These are phyloP conservation scores for Solanum bulbocastanum DNA, from an alignment of 257 asterid genomes.

Conservation along the genomic window DNA sequence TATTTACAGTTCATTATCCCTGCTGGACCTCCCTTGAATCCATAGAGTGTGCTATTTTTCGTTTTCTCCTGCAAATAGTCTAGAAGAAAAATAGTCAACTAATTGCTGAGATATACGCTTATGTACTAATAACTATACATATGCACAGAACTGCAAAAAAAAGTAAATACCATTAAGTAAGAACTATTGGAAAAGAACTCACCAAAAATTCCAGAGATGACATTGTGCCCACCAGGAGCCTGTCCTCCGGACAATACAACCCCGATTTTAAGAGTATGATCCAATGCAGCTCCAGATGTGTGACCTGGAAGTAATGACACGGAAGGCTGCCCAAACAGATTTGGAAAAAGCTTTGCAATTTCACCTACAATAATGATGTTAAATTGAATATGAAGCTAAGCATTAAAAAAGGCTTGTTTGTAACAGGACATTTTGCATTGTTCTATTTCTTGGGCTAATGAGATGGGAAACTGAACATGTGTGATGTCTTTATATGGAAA, in stretches of 20 bases:
- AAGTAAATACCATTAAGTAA: not conserved
- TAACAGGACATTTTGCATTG: not conserved
- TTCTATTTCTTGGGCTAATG: not conserved
- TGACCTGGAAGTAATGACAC: slow-evolving; percentile 55
- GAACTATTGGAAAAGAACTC: not conserved
- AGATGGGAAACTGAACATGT: not conserved
- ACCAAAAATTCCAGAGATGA: slow-evolving; percentile 93
- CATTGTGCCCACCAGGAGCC: slow-evolving; percentile 99
- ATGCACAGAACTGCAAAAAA: not conserved
- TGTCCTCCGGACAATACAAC: slow-evolving; percentile 96
- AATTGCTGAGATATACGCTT: not conserved
- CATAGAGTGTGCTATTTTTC: slow-evolving; percentile 81
- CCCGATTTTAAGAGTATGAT: slow-evolving; percentile 58
- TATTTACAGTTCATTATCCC: slow-evolving; percentile 95
- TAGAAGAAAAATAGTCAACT: slow-evolving; percentile 3
- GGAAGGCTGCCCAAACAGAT: slow-evolving; percentile 86
- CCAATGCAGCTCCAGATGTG: slow-evolving; percentile 14
- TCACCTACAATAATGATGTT: slow-evolving; percentile 44
- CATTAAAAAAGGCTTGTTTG: not conserved
- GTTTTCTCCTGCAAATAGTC: slow-evolving; percentile 87
- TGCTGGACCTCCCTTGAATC: slow-evolving; percentile 98
- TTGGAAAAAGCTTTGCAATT: slow-evolving; percentile 81
- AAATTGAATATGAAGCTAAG: not conserved
- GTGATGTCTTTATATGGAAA: not conserved
- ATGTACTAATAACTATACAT: not conserved